A percentile compares a stretch with the other conserved stretches of the same genome.
These are phyloP conservation scores for Xylaria digitata DNA, from an alignment of 2,329 filamentous ascomycete species.

Conservation along the genomic window DNA sequence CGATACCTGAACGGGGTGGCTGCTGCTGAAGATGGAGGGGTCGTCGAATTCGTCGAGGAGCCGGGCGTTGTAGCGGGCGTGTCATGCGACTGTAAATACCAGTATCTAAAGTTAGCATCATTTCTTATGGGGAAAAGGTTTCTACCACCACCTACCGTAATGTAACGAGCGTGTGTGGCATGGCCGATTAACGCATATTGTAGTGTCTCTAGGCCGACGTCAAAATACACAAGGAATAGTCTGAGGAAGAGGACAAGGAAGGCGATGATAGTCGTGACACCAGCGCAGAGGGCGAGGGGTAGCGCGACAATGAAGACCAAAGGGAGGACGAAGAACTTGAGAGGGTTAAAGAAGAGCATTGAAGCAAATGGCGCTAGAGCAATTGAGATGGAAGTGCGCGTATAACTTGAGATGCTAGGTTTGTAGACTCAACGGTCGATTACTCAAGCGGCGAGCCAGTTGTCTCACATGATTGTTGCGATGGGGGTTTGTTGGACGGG, in stretches of 20 bases:
- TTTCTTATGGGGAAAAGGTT: not conserved
- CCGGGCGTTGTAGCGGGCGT: slow-evolving; percentile 35
- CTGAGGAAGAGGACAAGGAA: slow-evolving; percentile 71
- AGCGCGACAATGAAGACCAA: slow-evolving; percentile 71
- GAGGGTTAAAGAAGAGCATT: slow-evolving; percentile 66
- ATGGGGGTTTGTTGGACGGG: slow-evolving; percentile 17
- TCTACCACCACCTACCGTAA: slow-evolving; percentile 35
- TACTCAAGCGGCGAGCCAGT: slow-evolving; percentile 13
- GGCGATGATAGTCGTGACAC: slow-evolving; percentile 71
- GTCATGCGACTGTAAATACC: slow-evolving; percentile 36
- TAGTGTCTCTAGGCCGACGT: slow-evolving; percentile 68
- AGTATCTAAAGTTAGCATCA: not conserved
- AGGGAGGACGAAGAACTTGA: slow-evolving; percentile 69
- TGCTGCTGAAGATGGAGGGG: slow-evolving; percentile 38
- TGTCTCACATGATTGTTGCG: slow-evolving; percentile 45
- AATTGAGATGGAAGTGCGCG: slow-evolving; percentile 12
- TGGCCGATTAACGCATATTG: slow-evolving; percentile 64
- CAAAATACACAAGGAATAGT: slow-evolving; percentile 71
- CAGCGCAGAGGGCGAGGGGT: slow-evolving; percentile 71
- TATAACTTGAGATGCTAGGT: slow-evolving; percentile 23
- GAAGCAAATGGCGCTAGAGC: slow-evolving; percentile 21
- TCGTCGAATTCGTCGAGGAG: slow-evolving; percentile 39
- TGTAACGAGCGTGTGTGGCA: slow-evolving; percentile 48
- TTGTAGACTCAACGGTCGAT: slow-evolving; percentile 29
- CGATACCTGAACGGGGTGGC: slow-evolving; percentile 25